A percentile compares a stretch with the other conserved stretches of the same genome.
These are phyloP conservation scores for Backusella australiensis DNA, from an alignment of 192 early-diverging fungal species.

Conservation along the genomic window DNA sequence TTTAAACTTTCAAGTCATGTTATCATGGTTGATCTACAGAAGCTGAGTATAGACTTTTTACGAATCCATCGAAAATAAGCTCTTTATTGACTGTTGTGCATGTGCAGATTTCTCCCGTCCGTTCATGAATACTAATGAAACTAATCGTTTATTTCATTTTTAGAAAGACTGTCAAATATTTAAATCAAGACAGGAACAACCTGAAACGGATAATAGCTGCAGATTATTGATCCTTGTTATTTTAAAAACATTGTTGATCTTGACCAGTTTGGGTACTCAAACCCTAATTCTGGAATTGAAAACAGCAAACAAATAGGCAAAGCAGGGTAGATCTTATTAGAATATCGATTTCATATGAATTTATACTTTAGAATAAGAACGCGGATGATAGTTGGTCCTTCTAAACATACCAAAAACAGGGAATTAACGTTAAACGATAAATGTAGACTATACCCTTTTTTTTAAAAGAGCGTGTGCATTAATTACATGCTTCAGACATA, in stretches of 20 bases:
- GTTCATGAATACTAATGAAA: background rate
- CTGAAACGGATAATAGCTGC: background rate
- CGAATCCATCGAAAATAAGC: background rate
- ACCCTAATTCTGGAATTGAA: background rate
- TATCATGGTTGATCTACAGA: background rate
- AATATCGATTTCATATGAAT: background rate
- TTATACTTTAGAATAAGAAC: background rate
- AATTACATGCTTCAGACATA: background rate
- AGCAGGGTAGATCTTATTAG: background rate
- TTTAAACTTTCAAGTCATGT: background rate
- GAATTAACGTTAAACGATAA: background rate
- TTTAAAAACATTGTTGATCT: background rate
- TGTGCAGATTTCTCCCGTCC: background rate
- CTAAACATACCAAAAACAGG: background rate
- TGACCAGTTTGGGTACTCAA: background rate
- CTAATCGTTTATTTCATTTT: background rate
- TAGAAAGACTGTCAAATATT: constrained; percentile 8
- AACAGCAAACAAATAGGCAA: background rate
- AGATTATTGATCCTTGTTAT: background rate
- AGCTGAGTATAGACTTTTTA: background rate
- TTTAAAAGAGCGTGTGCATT: background rate
- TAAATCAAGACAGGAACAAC: background rate
- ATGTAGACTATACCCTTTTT: background rate
- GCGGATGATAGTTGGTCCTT: background rate
- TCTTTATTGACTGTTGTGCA: background rate